Evolutionary conservation across 2,329 filamentous ascomycete genomes (phyloP).

Genomic region (Alternaria triticimaculans): DNA sequence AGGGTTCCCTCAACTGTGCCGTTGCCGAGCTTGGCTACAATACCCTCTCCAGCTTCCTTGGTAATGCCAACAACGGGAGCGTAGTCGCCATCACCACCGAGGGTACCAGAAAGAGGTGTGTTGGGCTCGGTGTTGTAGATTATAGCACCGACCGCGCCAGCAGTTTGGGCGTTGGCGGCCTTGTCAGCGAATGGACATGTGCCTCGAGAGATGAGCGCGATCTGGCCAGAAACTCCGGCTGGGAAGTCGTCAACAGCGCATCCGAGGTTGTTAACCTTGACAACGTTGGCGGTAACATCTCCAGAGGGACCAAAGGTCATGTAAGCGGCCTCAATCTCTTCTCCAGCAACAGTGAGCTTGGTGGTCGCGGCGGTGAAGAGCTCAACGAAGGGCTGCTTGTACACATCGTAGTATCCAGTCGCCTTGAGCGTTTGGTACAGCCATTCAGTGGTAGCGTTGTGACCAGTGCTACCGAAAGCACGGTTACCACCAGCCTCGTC

Average conservation of each 20-base stretch:
- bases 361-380: constrained; percentile 42
- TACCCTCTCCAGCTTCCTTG: constrained; percentile 63
- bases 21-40: constrained; percentile 61
- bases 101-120: constrained; percentile 68
- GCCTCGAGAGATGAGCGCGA: constrained; percentile 73
- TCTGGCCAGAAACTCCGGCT: constrained; percentile 61
- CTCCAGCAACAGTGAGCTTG: constrained; percentile 32
- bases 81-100: constrained; percentile 63
- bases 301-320: constrained; percentile 69
- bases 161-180: constrained; percentile 68
- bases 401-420: constrained; percentile 44
- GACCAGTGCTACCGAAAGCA: constrained; percentile 44
- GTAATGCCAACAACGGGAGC: constrained; percentile 73
- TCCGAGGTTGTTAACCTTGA: constrained; percentile 68
- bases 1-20: constrained; percentile 45
- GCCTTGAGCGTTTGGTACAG: constrained; percentile 39
- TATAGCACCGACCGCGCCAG: constrained; percentile 71
- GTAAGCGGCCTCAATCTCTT: constrained; percentile 33
- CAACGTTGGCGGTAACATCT: constrained; percentile 62
- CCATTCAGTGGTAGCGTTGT: constrained; percentile 45
- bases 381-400: constrained; percentile 45
- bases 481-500: constrained; percentile 44
- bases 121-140: constrained; percentile 72
- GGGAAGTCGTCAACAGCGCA: constrained; percentile 69
- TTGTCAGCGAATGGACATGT: constrained; percentile 73